Evolutionary conservation across 768 basidiomycete species (phyloP).

Genomic region (Thelephora aurantiotincta): DNA sequence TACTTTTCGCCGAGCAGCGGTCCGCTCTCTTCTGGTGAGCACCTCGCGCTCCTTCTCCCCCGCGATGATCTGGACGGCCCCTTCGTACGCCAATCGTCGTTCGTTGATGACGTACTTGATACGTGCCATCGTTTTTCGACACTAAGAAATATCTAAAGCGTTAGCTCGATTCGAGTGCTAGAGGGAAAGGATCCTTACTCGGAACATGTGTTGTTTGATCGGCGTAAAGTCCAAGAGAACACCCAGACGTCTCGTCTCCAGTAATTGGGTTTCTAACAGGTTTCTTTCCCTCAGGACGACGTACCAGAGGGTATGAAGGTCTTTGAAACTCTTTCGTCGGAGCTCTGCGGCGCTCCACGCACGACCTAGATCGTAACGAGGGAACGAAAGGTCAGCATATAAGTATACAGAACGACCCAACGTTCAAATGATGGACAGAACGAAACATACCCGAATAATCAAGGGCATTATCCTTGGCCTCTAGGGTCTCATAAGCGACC

Average conservation of each 20-base stretch:
- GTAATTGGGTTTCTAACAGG: slow-evolving; percentile 74
- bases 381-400: not conserved
- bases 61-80: slow-evolving; percentile 28
- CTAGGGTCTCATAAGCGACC: slow-evolving; percentile 37
- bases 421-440: slow-evolving; percentile 13
- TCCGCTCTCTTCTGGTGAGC: slow-evolving; percentile 1
- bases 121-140: slow-evolving; percentile 91
- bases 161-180: not conserved
- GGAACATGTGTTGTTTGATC: slow-evolving; percentile 1
- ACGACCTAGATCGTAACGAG: slow-evolving; percentile 41
- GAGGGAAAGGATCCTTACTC: slow-evolving; percentile 7
- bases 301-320: slow-evolving; percentile 94
- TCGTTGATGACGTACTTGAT: slow-evolving; percentile 91
- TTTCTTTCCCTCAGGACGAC: slow-evolving; percentile 81
- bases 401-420: not conserved
- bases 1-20: not conserved
- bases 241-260: slow-evolving; percentile 57
- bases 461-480: slow-evolving; percentile 15
- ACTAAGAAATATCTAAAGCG: slow-evolving; percentile 26
- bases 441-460: slow-evolving; percentile 23
- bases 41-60: slow-evolving; percentile 9
- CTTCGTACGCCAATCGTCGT: slow-evolving; percentile 71
- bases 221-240: not conserved
- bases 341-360: slow-evolving; percentile 81
- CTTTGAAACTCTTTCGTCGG: slow-evolving; percentile 80